Evolutionary conservation across 495 filamentous ascomycete species (phyloP), one percentile per base, ranked within the genome.

Genomic region (Aspergillus homomorphus): DNA sequence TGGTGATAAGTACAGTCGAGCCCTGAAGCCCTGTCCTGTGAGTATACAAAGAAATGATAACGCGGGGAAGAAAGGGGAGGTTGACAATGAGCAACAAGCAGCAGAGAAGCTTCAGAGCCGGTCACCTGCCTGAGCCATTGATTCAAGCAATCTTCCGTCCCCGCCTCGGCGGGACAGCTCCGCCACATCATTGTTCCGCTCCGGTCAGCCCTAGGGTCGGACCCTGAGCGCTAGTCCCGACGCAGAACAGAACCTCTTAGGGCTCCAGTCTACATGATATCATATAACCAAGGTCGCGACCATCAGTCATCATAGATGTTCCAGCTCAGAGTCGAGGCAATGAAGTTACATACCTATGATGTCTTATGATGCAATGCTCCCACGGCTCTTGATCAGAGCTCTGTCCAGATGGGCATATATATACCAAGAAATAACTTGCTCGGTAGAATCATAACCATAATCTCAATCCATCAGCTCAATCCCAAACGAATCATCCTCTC

Each of bases 301-400:
- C 30, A 55, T 19, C 6, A 7, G 33, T 30, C 16, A 18, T 12
- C 49, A 51, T 49, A 38, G 33, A 38, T 38, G n/a, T 57, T 19
- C 30, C 56, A 46, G 3, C 49, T 9, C 10, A n/a, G 10, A n/a
- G 16, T 53, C 33, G 43, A 41, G 19, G 18, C 22, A 4, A 52
- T 24, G 38, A 5, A 46, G 8, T 60, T 60, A 75, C 73, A 74
- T 74, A 66, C 24, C 58, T 66, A 77, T 77, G 73, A 76, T 76
- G 72, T 68, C 64, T 46, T 54, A 69, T 72, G 69, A 75, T 72
- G 69, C 62, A 71, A 70, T 63, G 19, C 21, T 45, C 20, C 9
- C n/a, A 51, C 15, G 44, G 42, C 49, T 43, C 26, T 38, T 26
- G 45, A 49, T 51, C 38, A 12, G 19, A 18, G 28, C 20, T 21